Conservation (phyloP, 805 yeast species). For the Ogataea corticis region DNA sequence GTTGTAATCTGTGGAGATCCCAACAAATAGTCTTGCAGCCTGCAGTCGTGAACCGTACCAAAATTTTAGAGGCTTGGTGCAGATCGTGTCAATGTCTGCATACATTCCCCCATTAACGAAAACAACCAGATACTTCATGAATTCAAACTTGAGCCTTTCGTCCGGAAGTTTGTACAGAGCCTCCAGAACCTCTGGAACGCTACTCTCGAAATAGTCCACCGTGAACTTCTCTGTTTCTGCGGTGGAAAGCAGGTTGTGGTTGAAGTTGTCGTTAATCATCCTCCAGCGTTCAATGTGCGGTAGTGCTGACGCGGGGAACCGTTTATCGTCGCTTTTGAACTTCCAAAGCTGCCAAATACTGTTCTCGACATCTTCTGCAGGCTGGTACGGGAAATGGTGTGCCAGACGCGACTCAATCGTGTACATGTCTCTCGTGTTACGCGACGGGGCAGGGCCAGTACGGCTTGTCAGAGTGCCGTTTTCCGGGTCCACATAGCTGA, state of each 20-base stretch:
- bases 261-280: slow-evolving; percentile 21
- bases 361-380: slow-evolving; percentile 26
- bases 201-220: slow-evolving; percentile 19
- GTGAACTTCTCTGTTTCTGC: slow-evolving; percentile 19
- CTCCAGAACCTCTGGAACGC: slow-evolving; percentile 47
- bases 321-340: slow-evolving; percentile 24
- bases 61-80: slow-evolving; percentile 45
- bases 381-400: slow-evolving; percentile 28
- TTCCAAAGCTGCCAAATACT: slow-evolving; percentile 35
- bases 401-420: slow-evolving; percentile 29
- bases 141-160: slow-evolving; percentile 50
- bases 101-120: slow-evolving; percentile 61
- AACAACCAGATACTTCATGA: slow-evolving; percentile 53
- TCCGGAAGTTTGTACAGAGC: slow-evolving; percentile 50
- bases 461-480: neutral
- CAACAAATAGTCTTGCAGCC: slow-evolving; percentile 20
- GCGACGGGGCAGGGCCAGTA: slow-evolving; percentile 17
- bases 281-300: slow-evolving; percentile 26
- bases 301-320: slow-evolving; percentile 16
- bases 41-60: slow-evolving; percentile 26
- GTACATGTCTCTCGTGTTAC: slow-evolving; percentile 24
- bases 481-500: too few species aligned
- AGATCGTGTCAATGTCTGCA: slow-evolving; percentile 60
- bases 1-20: slow-evolving; percentile 25
- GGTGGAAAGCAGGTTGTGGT: slow-evolving; percentile 23